Conservation (phyloP, 164 flowering plant genomes). For the Chimonanthus praecox region DNA sequence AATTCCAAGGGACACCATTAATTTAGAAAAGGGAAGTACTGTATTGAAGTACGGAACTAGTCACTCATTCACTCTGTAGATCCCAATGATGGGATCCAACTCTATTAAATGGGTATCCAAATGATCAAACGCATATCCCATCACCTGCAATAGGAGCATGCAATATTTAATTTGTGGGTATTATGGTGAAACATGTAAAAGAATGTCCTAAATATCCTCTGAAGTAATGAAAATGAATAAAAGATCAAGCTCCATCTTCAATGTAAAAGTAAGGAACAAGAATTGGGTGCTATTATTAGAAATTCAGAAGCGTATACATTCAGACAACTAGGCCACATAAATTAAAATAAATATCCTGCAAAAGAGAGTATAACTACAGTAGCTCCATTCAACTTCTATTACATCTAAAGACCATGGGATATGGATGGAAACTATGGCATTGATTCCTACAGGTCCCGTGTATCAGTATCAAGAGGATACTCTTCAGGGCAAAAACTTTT, state of each 20-base stretch:
- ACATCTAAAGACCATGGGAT: background rate
- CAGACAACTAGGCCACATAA: background rate
- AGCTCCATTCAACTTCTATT: background rate
- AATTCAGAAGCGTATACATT: background rate
- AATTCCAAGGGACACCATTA: background rate
- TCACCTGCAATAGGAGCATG: background rate
- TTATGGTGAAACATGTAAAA: background rate
- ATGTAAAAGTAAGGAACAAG: background rate
- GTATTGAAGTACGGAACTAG: background rate
- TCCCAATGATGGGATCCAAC: background rate
- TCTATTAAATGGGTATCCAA: background rate
- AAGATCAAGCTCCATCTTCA: background rate
- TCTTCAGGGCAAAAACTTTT: background rate
- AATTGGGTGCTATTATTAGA: background rate
- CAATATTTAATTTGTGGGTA: background rate
- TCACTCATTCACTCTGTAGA: background rate
- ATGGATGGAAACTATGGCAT: background rate
- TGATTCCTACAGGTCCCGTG: background rate
- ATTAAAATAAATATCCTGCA: background rate
- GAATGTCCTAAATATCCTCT: background rate
- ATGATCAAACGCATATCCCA: background rate
- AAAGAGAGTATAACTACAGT: background rate
- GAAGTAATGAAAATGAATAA: no score
- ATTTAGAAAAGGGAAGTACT: background rate
- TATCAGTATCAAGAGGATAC: background rate